Evolutionary conservation across 2,329 filamentous ascomycete genomes (phyloP).

Genomic region (Alternaria triticina): DNA sequence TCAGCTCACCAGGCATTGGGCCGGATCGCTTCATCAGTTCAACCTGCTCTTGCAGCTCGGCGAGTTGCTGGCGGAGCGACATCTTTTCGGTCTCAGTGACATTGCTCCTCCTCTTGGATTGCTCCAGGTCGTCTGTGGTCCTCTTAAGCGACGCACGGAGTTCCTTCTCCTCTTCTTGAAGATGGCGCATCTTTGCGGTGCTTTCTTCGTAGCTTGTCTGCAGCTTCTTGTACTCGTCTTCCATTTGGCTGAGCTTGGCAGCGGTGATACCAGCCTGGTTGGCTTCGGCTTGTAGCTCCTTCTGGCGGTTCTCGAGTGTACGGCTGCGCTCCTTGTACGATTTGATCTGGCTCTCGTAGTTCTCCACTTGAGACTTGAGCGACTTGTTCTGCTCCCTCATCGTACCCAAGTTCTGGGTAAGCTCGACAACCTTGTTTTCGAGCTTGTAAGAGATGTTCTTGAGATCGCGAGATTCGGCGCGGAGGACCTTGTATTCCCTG

Average conservation of each 20-base stretch:
- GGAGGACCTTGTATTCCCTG: slow-evolving; percentile 83
- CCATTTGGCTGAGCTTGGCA: slow-evolving; percentile 87
- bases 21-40: slow-evolving; percentile 81
- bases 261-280: slow-evolving; percentile 97
- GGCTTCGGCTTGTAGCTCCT: slow-evolving; percentile 93
- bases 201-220: slow-evolving; percentile 91
- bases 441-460: slow-evolving; percentile 99
- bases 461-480: slow-evolving; percentile 95
- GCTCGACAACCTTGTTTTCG: slow-evolving; percentile 98
- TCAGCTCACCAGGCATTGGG: slow-evolving; percentile 72
- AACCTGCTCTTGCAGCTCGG: slow-evolving; percentile 89
- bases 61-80: slow-evolving; percentile 83
- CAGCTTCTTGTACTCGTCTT: slow-evolving; percentile 92
- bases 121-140: slow-evolving; percentile 81
- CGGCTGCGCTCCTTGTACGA: slow-evolving; percentile 95
- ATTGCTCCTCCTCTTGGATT: slow-evolving; percentile 74
- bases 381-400: slow-evolving; percentile 96
- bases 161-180: slow-evolving; percentile 91
- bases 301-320: slow-evolving; percentile 84
- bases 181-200: slow-evolving; percentile 84
- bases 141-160: slow-evolving; percentile 81
- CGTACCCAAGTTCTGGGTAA: slow-evolving; percentile 90
- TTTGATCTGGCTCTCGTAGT: slow-evolving; percentile 94
- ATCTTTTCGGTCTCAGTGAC: slow-evolving; percentile 85
- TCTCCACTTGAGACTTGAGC: slow-evolving; percentile 86